Percentiles rank a stretch among this genome's conserved stretches.
phyloP scores from a whole-genome alignment of 345 rosid genomes.

The Microcos paniculata region DNA sequence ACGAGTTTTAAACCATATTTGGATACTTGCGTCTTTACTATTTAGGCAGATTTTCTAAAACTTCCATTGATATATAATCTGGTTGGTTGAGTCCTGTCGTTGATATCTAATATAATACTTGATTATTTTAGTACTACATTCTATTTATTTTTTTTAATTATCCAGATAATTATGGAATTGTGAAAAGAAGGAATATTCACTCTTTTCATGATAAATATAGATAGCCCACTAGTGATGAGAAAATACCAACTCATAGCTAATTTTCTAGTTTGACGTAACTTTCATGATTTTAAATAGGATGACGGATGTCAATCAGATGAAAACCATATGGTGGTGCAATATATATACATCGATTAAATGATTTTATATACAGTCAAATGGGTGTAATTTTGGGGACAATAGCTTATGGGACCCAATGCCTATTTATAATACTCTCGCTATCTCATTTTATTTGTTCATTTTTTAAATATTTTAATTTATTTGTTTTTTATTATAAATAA shows the following conservation, averaged over 20 bases:
- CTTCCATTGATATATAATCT: background rate
- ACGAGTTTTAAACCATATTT: background rate
- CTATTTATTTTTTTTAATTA: no score
- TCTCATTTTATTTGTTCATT: no score
- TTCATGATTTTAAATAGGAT: slow-evolving; percentile 4
- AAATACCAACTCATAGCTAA: background rate
- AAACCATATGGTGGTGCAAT: background rate
- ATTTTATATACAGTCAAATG: no score
- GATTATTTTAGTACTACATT: no score
- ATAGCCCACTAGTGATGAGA: background rate
- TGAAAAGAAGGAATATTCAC: background rate
- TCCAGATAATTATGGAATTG: background rate
- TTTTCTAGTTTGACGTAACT: background rate
- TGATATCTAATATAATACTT: no score
- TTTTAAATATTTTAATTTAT: no score
- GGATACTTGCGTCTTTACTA: background rate
- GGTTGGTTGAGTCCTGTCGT: background rate
- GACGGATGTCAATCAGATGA: slow-evolving; percentile 13
- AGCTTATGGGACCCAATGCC: no score
- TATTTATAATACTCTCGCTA: no score
- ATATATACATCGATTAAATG: no score
- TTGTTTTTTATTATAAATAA: no score
- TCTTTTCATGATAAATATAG: background rate
- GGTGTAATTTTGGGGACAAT: no score
- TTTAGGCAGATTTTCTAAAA: background rate